phyloP scores from a whole-genome alignment of 2,329 filamentous ascomycete species.

The Apiospora aurea region DNA sequence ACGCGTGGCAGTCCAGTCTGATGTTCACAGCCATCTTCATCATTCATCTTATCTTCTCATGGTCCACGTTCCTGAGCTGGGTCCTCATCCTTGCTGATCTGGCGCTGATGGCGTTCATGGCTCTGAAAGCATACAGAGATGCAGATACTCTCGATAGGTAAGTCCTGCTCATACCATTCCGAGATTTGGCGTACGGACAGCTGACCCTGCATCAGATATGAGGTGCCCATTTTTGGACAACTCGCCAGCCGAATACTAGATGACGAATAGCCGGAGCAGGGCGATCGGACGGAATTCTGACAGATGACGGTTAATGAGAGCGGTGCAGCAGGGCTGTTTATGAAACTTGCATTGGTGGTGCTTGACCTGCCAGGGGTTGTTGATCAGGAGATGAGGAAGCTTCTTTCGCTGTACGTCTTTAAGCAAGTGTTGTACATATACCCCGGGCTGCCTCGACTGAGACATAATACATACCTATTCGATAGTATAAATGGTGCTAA shows the following conservation, averaged over 20 bases:
- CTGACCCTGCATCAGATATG: constrained; percentile 65
- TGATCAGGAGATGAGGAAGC: not conserved
- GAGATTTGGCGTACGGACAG: constrained; percentile 25
- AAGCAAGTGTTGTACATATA: constrained; percentile 19
- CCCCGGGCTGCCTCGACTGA: constrained; percentile 9
- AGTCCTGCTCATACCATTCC: constrained; percentile 30
- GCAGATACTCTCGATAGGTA: constrained; percentile 72
- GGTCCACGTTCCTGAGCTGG: constrained; percentile 86
- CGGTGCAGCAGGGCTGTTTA: constrained; percentile 9
- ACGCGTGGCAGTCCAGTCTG: constrained; percentile 93
- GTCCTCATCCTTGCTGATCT: constrained; percentile 80
- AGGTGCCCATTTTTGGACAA: constrained; percentile 47
- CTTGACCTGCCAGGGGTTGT: not conserved
- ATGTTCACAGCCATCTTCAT: constrained; percentile 79
- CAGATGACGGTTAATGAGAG: constrained; percentile 7
- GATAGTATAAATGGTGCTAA: too few relatives aligned
- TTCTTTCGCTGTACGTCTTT: constrained; percentile 8
- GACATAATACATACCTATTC: not conserved
- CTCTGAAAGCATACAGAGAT: constrained; percentile 83
- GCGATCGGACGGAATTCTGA: too few relatives aligned
- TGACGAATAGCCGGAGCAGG: constrained; percentile 18
- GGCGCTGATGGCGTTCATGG: constrained; percentile 76
- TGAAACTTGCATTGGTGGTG: not conserved
- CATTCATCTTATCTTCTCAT: constrained; percentile 84
- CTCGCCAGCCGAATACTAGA: constrained; percentile 27